phyloP scores from a whole-genome alignment of 805 yeast genomes.

The Yarrowia osloensis region DNA sequence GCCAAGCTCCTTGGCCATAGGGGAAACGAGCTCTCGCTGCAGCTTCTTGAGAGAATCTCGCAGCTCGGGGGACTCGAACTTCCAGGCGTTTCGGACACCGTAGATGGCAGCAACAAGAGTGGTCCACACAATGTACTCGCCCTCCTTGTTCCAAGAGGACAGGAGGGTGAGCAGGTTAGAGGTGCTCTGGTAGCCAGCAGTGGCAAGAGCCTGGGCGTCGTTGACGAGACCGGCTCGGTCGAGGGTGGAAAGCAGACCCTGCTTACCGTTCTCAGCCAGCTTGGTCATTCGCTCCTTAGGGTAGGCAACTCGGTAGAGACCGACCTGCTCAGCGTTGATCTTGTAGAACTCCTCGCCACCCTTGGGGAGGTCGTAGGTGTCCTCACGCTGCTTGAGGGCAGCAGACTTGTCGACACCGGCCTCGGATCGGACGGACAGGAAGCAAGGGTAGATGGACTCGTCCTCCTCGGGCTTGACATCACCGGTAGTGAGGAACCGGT shows the following conservation, averaged over 20 bases:
- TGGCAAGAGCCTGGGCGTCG: constrained; percentile 58
- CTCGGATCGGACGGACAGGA: constrained; percentile 55
- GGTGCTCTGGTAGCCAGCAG: constrained; percentile 54
- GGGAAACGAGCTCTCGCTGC: constrained; percentile 55
- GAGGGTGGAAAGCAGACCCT: constrained; percentile 55
- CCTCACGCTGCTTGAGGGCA: constrained; percentile 55
- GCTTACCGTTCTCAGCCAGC: constrained; percentile 55
- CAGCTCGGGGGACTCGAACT: constrained; percentile 50
- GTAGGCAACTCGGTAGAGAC: constrained; percentile 62
- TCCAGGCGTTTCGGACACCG: constrained; percentile 49
- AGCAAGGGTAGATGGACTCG: constrained; percentile 55
- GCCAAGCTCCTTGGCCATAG: constrained; percentile 60
- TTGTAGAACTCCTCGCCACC: constrained; percentile 50
- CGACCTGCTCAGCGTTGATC: constrained; percentile 62
- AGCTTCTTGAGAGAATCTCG: constrained; percentile 49
- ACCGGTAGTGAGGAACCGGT: constrained; percentile 64
- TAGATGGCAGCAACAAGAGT: constrained; percentile 49
- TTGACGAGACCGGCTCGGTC: constrained; percentile 68
- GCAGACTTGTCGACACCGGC: constrained; percentile 62
- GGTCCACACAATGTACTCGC: constrained; percentile 56
- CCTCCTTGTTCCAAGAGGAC: constrained; percentile 53
- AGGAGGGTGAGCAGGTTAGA: constrained; percentile 54
- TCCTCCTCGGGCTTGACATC: constrained; percentile 62
- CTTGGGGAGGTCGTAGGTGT: constrained; percentile 49
- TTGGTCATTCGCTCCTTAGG: constrained; percentile 53